Percentiles rank a stretch among this genome's conserved stretches.
Evolutionary conservation across 345 rosid genomes (phyloP).

Genomic region (Euclidium syriacum): DNA sequence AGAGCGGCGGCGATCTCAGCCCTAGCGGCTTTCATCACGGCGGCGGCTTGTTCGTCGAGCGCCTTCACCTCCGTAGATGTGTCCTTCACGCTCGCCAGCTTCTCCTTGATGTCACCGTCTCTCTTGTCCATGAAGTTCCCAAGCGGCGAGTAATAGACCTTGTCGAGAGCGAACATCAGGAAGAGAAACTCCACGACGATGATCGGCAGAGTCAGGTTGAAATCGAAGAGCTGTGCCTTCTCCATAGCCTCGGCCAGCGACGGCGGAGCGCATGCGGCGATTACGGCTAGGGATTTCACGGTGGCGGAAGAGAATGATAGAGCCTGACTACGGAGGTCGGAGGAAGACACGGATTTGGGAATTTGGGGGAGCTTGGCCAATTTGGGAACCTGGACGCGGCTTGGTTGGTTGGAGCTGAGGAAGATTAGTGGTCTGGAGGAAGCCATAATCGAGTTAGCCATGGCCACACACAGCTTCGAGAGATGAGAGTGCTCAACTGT

Average conservation of each 20-base stretch:
- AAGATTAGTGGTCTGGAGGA: constrained; percentile 44
- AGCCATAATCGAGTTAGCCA: constrained; percentile 84
- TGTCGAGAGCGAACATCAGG: constrained; percentile 86
- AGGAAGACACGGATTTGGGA: constrained; percentile 28
- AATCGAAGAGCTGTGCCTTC: constrained; percentile 90
- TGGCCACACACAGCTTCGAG: constrained; percentile 23
- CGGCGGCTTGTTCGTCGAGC: constrained; percentile 77
- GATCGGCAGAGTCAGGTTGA: constrained; percentile 86
- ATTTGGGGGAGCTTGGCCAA: constrained; percentile 29
- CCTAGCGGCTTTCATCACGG: constrained; percentile 78
- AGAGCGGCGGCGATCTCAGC: constrained; percentile 89
- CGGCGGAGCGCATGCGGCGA: constrained; percentile 64
- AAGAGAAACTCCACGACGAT: constrained; percentile 72
- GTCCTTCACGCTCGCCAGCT: constrained; percentile 74
- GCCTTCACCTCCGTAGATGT: constrained; percentile 75
- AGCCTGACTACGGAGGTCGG: constrained; percentile 32
- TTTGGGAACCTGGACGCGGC: constrained; percentile 36
- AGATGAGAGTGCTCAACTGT: constrained; percentile 17
- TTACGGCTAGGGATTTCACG: constrained; percentile 55
- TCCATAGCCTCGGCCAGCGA: constrained; percentile 76
- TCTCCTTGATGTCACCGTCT: constrained; percentile 71
- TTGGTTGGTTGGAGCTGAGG: constrained; percentile 34
- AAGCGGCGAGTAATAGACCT: constrained; percentile 68
- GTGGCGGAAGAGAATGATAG: constrained; percentile 36
- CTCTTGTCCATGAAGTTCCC: constrained; percentile 90